Base-by-base conservation (phyloP, 1,284 basidiomycete genomes). In the Ustilago sp. region DNA sequence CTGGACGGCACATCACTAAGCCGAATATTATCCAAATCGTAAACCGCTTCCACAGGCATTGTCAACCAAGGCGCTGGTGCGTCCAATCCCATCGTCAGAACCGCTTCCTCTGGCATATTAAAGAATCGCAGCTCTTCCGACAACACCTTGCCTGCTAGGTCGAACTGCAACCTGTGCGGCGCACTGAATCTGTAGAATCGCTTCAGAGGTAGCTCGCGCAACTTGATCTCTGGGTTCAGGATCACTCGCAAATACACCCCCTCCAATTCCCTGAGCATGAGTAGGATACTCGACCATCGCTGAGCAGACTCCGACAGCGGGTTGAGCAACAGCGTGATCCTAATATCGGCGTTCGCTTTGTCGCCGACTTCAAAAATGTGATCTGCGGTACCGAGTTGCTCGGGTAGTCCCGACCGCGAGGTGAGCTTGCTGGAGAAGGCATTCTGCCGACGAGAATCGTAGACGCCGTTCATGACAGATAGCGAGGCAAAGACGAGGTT, bases 11-110 rank as follows among this genome's bases (percentile, higher is more conserved):
- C 88, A 45, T 90, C 89, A 5, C 89, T 89, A 8, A 98, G 90
- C 48, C 95, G 92, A 63, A 99, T 93, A 84, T 99, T 99, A 88
- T 99, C 97, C 31, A 99, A 90, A 86, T 99, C 96, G 77, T 97
- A 94, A 0, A 93, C 88, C 0, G 95, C 93, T 82, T 94, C 91
- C 28, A 90, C 90, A 0, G 96, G 95, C 55, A 94, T 92, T 15
- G 95, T 93, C 19, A 98, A 90, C 95, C 96, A 98, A 0, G 95
- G 90, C 1, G 91, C 89, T 3, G 93, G 93, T 1, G 94, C 91
- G 64, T 98, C 94, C 89, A 98, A 92, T 3, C 91, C 91, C 9
- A 99, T 89, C 0, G 96, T 99, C 77, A 96, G 93, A 69, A 99
- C 94, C 0, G 94, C 88, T 12, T 88, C 87, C 12, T 86, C 81